Percentiles rank a stretch among this genome's conserved stretches.
These are phyloP conservation scores for Hypericum androsaemum DNA, from an alignment of 345 rosid species.

Conservation along the genomic window DNA sequence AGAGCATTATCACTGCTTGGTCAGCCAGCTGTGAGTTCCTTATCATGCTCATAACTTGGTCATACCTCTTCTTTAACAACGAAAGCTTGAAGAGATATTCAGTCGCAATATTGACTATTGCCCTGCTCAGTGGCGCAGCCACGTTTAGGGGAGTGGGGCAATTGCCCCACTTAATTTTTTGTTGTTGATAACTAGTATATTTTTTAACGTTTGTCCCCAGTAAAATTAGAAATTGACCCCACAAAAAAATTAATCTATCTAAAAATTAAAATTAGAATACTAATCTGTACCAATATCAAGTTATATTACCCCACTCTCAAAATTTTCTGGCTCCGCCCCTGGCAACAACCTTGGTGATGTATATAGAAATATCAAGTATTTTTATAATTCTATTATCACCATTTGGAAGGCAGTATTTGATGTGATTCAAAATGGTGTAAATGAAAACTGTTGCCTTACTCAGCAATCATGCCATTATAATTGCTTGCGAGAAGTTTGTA, in stretches of 20 bases:
- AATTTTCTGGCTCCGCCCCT: constrained; percentile 91
- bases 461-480: constrained; percentile 82
- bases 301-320: too few relatives aligned
- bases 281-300: too few relatives aligned
- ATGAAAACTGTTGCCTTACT: constrained; percentile 92
- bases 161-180: too few relatives aligned
- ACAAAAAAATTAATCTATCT: too few relatives aligned
- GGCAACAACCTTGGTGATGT: constrained; percentile 66
- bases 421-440: constrained; percentile 76
- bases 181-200: too few relatives aligned
- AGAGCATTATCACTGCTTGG: constrained; percentile 74
- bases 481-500: constrained; percentile 73
- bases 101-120: constrained; percentile 59
- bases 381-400: constrained; percentile 79
- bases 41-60: constrained; percentile 93
- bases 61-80: constrained; percentile 67
- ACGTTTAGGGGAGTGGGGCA: too few relatives aligned
- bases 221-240: too few relatives aligned
- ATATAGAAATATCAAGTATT: constrained; percentile 77
- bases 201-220: too few relatives aligned
- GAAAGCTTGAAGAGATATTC: constrained; percentile 87
- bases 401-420: constrained; percentile 90
- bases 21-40: constrained; percentile 90
- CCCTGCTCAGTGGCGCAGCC: too few relatives aligned
- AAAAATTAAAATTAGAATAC: too few relatives aligned